Percentiles rank a stretch among this genome's conserved stretches.
Evolutionary conservation across 1,139 yeast genomes (phyloP).

Genomic region (Magnusiomyces sp.): DNA sequence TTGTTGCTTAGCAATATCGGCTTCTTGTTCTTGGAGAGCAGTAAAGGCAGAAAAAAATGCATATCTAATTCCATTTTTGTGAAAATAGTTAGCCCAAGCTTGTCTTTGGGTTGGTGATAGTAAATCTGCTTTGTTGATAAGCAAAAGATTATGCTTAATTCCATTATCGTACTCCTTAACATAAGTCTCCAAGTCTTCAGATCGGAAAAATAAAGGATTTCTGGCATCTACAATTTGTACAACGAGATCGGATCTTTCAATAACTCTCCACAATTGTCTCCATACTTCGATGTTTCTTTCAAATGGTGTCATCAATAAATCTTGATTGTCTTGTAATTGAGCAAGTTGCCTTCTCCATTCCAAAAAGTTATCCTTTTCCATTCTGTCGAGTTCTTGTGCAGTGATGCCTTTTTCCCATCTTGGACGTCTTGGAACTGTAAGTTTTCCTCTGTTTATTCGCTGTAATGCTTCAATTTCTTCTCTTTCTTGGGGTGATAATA

Average conservation of each 20-base stretch:
- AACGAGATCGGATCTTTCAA: slow-evolving; percentile 86
- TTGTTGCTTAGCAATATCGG: slow-evolving; percentile 14
- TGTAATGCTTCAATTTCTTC: slow-evolving; percentile 39
- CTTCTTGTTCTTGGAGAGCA: slow-evolving; percentile 37
- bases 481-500: slow-evolving; percentile 63
- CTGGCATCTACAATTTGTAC: slow-evolving; percentile 98
- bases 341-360: slow-evolving; percentile 93
- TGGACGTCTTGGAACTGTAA: slow-evolving; percentile 95
- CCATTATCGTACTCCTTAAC: slow-evolving; percentile 63
- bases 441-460: slow-evolving; percentile 56
- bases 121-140: slow-evolving; percentile 92
- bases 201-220: slow-evolving; percentile 83
- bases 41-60: slow-evolving; percentile 90
- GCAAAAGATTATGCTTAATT: slow-evolving; percentile 63
- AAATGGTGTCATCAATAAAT: slow-evolving; percentile 86
- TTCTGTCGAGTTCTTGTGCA: slow-evolving; percentile 69
- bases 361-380: slow-evolving; percentile 83
- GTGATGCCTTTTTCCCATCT: slow-evolving; percentile 63
- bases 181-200: slow-evolving; percentile 78
- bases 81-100: slow-evolving; percentile 81
- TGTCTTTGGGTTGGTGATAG: slow-evolving; percentile 68
- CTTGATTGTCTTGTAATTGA: slow-evolving; percentile 67
- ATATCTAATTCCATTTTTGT: slow-evolving; percentile 57
- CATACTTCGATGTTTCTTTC: slow-evolving; percentile 97
- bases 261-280: slow-evolving; percentile 98